Conservation (phyloP, 768 basidiomycete genomes). For the Boletus pseudo-olivaceus region DNA sequence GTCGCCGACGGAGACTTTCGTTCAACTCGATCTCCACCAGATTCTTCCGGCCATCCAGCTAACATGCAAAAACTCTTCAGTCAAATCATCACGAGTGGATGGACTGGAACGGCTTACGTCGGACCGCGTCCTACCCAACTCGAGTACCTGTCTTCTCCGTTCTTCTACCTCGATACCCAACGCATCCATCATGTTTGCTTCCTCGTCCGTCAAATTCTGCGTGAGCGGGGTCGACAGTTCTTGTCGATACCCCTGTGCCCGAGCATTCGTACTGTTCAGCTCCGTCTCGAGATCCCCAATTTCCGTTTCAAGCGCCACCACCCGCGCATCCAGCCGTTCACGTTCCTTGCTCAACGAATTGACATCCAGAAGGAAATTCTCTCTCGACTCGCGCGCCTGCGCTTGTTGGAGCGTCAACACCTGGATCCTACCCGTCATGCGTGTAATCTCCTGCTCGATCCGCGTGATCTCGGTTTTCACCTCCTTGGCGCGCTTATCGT, state of each 20-base stretch:
- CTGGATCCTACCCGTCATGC: slow-evolving; percentile 67
- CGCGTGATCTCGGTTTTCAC: slow-evolving; percentile 66
- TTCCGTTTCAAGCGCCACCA: slow-evolving; percentile 61
- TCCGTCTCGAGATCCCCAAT: slow-evolving; percentile 73
- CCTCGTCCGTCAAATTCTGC: slow-evolving; percentile 68
- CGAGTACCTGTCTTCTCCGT: slow-evolving; percentile 65
- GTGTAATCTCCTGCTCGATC: slow-evolving; percentile 86
- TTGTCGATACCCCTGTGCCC: slow-evolving; percentile 57
- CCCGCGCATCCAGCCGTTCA: slow-evolving; percentile 61
- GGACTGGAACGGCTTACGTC: slow-evolving; percentile 48
- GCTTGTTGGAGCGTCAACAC: slow-evolving; percentile 66
- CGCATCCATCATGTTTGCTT: slow-evolving; percentile 59
- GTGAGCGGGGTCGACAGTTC: slow-evolving; percentile 77
- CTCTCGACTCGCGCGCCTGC: slow-evolving; percentile 65
- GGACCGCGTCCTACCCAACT: slow-evolving; percentile 62
- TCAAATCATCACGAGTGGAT: background rate
- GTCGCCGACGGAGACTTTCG: slow-evolving; percentile 77
- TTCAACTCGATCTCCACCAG: slow-evolving; percentile 89
- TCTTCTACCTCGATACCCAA: slow-evolving; percentile 76
- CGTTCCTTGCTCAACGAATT: slow-evolving; percentile 59
- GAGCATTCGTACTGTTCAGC: slow-evolving; percentile 55
- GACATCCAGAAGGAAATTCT: slow-evolving; percentile 62
- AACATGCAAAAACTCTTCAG: background rate
- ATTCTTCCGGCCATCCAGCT: slow-evolving; percentile 70
- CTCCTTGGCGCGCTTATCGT: slow-evolving; percentile 62